A percentile compares a stretch with the other conserved stretches of the same genome.
phyloP scores from a whole-genome alignment of 192 early-diverging fungal species.

The Coemansia reversa region DNA sequence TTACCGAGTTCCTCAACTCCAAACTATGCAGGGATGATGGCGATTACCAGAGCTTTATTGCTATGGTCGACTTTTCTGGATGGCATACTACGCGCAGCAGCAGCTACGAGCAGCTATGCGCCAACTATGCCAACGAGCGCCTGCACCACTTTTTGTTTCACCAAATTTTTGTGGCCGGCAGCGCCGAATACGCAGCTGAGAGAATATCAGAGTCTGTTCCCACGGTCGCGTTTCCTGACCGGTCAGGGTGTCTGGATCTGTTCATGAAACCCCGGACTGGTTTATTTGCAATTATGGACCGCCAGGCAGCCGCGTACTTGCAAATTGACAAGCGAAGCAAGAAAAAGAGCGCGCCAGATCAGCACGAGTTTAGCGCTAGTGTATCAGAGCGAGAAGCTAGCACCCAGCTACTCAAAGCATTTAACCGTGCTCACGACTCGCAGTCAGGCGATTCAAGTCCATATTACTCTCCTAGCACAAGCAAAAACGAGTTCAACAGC shows the following conservation, averaged over 20 bases:
- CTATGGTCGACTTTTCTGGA: conserved; percentile 84
- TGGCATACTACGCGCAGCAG: conserved; percentile 55
- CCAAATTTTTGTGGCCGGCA: conserved; percentile 69
- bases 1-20: conserved; percentile 80
- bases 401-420: conserved; percentile 50
- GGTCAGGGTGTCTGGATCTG: conserved; percentile 68
- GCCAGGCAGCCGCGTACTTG: conserved; percentile 54
- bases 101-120: conserved; percentile 66
- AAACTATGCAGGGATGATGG: conserved; percentile 69
- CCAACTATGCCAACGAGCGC: conserved; percentile 88
- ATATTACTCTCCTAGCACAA: conserved; percentile 44
- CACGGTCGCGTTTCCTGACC: conserved; percentile 60
- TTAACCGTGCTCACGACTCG: conserved; percentile 45
- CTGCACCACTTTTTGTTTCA: conserved; percentile 73
- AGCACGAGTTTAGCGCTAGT: conserved; percentile 42
- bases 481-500: conserved; percentile 56
- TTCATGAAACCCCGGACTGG: conserved; percentile 68
- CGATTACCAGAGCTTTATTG: conserved; percentile 69
- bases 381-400: conserved; percentile 44
- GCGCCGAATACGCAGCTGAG: conserved; percentile 61
- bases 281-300: conserved; percentile 74
- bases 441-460: conserved; percentile 36
- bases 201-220: conserved; percentile 53
- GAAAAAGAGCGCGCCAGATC: conserved; percentile 25
- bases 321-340: conserved; percentile 23